phyloP scores from a whole-genome alignment of 2,329 filamentous ascomycete genomes.

The Stagonosporopsis vannaccii region DNA sequence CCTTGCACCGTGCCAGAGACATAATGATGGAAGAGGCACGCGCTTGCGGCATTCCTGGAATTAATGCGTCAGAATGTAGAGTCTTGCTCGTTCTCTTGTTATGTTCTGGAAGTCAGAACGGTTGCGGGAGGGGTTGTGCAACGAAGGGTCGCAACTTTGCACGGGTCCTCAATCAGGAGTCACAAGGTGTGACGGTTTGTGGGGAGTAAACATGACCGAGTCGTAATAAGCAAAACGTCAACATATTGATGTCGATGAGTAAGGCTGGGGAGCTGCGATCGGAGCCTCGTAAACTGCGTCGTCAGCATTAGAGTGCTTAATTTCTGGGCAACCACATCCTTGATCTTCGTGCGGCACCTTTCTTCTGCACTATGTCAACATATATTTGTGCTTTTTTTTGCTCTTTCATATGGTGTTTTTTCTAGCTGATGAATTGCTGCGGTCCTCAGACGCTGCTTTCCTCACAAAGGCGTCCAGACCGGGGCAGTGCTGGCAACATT shows the following conservation, averaged over 20 bases:
- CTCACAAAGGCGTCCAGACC: neutral
- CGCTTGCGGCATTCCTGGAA: slow-evolving; percentile 20
- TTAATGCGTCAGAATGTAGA: slow-evolving; percentile 10
- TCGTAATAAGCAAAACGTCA: neutral
- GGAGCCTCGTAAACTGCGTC: slow-evolving; percentile 11
- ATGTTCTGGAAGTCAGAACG: slow-evolving; percentile 15
- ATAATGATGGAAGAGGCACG: slow-evolving; percentile 20
- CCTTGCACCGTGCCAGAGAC: slow-evolving; percentile 19
- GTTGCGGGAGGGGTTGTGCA: slow-evolving; percentile 14
- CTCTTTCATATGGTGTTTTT: neutral
- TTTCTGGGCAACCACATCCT: slow-evolving; percentile 2
- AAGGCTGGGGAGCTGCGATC: slow-evolving; percentile 4
- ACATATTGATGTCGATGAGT: slow-evolving; percentile 7
- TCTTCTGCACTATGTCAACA: neutral
- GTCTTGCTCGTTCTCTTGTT: slow-evolving; percentile 17
- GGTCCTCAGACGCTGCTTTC: neutral
- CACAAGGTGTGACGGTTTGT: slow-evolving; percentile 6
- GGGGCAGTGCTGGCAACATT: neutral
- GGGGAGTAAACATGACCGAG: slow-evolving; percentile 3
- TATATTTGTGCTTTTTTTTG: neutral
- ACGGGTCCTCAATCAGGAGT: neutral
- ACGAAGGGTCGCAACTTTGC: slow-evolving; percentile 11
- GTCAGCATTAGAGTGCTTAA: slow-evolving; percentile 7
- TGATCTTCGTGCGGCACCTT: neutral
- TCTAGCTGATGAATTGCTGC: neutral